Conservation (phyloP, 371 early-diverging fungal species). For the Circinella umbellata region DNA sequence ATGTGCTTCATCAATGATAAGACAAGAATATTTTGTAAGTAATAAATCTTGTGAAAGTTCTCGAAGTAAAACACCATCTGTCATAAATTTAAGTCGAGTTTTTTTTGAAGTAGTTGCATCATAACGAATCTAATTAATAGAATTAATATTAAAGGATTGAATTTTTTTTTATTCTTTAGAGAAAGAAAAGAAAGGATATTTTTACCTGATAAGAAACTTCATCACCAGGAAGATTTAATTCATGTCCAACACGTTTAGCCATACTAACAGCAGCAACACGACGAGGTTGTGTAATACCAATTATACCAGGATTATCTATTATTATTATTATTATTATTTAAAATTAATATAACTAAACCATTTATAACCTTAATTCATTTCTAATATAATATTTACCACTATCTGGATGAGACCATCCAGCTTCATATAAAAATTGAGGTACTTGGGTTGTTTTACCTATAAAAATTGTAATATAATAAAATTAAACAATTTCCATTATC, state of each 20-base stretch:
- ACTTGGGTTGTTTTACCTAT: slow-evolving; percentile 98
- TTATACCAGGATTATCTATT: slow-evolving; percentile 79
- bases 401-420: slow-evolving; percentile 90
- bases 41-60: slow-evolving; percentile 91
- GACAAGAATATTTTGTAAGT: slow-evolving; percentile 89
- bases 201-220: slow-evolving; percentile 63
- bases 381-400: slow-evolving; percentile 44
- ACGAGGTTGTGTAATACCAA: slow-evolving; percentile 99
- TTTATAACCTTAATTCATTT: no score
- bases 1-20: slow-evolving; percentile 99
- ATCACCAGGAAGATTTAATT: slow-evolving; percentile 72
- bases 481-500: no score
- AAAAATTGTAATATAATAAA: no score
- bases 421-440: slow-evolving; percentile 98
- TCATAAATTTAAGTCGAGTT: slow-evolving; percentile 97
- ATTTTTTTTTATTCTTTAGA: not conserved
- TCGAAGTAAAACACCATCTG: slow-evolving; percentile 98
- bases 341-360: slow-evolving; percentile 6
- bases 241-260: slow-evolving; percentile 94
- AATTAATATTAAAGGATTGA: not conserved
- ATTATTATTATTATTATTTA: not conserved
- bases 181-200: not conserved
- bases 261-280: slow-evolving; percentile 99
- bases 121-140: slow-evolving; percentile 78
- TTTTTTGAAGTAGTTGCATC: slow-evolving; percentile 78